Evolutionary conservation across 192 early-diverging fungal species (phyloP), one percentile per base, ranked within the genome.

Genomic region (Coemansia javaensis): DNA sequence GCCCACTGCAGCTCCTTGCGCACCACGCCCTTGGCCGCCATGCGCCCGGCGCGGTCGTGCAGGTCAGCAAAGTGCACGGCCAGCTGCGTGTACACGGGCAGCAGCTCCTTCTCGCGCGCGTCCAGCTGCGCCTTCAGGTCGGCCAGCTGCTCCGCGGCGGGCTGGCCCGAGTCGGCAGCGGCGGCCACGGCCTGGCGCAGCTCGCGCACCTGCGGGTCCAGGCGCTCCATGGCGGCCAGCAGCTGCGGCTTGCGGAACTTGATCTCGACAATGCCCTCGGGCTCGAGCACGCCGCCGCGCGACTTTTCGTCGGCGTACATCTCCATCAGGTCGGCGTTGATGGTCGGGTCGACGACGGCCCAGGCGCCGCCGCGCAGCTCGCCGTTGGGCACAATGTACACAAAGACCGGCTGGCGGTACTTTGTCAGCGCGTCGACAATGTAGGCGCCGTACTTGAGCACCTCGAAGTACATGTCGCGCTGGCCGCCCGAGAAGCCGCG

Each of bases 401-500:
- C 89, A 63, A 99, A 96, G 23, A 99, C 89, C 9, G 96, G 94
- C 68, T 96, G 93, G 68, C 89, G 85, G 85, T 99, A 99, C 44
- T 85, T 83, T n/a, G 82, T 57, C 33, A 99, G 83, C 8, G 96
- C 91, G 78, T 98, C 96, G 40, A 98, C 96, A 58, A 98, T 98
- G 68, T 89, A 82, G 8, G 96, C 82, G 36, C 94, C 96, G 63
- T 93, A 98, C 67, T 98, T 98, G 46, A 98, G 81, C 8, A 98
- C 82, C 68, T 94, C 96, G 70, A 94, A 89, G 81, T 86, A 97
- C 91, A 98, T 95, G 73, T 98, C 96, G 62, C 88, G 88, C 70
- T 98, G 96, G 50, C 96, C 96, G 45, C 96, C 96, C 22, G 91
- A 92, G 82, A 98, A 98, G 41, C 94, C 96, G 77, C 96, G 90